Evolutionary conservation across 2,329 filamentous ascomycete species (phyloP).

Genomic region (Talaromyces marneffei): DNA sequence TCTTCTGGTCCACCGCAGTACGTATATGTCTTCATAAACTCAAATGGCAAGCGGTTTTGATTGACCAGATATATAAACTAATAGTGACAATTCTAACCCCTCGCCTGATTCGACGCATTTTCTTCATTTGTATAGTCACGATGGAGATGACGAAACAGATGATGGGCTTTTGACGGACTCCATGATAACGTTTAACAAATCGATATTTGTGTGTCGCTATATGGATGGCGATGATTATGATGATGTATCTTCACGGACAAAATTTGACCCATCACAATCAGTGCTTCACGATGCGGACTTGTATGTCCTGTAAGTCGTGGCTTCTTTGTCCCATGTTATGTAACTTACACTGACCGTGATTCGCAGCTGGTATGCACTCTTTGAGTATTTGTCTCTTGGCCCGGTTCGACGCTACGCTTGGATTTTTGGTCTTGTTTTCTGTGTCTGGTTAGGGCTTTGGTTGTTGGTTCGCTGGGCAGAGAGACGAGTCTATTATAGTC

Average conservation of each 20-base stretch:
- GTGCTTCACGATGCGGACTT: background rate
- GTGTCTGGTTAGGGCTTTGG: background rate
- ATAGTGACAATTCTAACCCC: background rate
- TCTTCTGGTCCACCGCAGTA: background rate
- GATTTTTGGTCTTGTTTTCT: background rate
- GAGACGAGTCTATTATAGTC: background rate
- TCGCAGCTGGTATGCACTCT: constrained; percentile 6
- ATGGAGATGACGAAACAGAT: background rate
- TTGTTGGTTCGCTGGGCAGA: background rate
- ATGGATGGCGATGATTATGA: background rate
- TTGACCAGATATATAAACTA: background rate
- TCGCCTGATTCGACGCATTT: background rate
- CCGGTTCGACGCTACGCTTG: background rate
- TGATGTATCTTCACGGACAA: background rate
- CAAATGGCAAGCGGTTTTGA: background rate
- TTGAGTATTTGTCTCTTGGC: background rate
- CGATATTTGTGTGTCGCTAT: background rate
- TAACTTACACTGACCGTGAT: too few relatives aligned
- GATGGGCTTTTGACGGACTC: background rate
- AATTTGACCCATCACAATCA: background rate
- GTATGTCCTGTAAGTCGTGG: constrained; percentile 6
- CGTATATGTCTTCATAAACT: background rate
- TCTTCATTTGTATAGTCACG: background rate
- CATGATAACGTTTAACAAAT: background rate
- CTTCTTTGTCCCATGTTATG: too few relatives aligned